Conservation (phyloP, 176 grass and related monocot genomes). For the Areca catechu region DNA sequence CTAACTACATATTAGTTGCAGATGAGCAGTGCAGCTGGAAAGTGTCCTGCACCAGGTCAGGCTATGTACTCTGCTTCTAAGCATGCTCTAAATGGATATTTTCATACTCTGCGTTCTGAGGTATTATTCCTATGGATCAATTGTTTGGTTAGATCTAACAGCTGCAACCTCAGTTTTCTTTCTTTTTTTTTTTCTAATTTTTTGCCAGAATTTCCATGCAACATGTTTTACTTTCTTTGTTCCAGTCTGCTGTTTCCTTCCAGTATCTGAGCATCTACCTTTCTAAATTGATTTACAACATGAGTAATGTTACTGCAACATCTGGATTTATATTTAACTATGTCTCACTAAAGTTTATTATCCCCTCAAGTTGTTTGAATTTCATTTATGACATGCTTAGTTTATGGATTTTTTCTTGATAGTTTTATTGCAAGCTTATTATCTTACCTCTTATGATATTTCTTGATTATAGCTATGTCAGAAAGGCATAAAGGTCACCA, state of each 20-base stretch:
- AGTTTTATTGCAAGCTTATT: neutral
- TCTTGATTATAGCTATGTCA: slow-evolving; percentile 58
- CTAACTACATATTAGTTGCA: slow-evolving; percentile 28
- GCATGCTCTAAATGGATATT: slow-evolving; percentile 96
- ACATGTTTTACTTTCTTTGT: neutral
- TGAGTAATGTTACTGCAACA: no score
- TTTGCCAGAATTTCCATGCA: no score
- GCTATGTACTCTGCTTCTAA: slow-evolving; percentile 85
- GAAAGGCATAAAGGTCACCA: slow-evolving; percentile 81
- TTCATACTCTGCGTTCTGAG: slow-evolving; percentile 77
- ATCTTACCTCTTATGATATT: slow-evolving; percentile 14
- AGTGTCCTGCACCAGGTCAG: slow-evolving; percentile 77
- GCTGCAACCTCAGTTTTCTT: neutral
- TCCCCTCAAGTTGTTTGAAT: no score
- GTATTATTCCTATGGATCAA: slow-evolving; percentile 17
- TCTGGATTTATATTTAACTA: no score
- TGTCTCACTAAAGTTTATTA: no score
- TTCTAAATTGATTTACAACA: no score
- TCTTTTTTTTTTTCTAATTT: neutral
- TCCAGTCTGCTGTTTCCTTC: no score
- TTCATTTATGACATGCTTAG: no score
- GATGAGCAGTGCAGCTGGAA: slow-evolving; percentile 98
- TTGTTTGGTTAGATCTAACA: neutral
- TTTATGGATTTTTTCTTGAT: no score
- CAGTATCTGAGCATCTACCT: no score